Evolutionary conservation across 768 basidiomycete genomes (phyloP).

Genomic region (Lactarius trivialis): DNA sequence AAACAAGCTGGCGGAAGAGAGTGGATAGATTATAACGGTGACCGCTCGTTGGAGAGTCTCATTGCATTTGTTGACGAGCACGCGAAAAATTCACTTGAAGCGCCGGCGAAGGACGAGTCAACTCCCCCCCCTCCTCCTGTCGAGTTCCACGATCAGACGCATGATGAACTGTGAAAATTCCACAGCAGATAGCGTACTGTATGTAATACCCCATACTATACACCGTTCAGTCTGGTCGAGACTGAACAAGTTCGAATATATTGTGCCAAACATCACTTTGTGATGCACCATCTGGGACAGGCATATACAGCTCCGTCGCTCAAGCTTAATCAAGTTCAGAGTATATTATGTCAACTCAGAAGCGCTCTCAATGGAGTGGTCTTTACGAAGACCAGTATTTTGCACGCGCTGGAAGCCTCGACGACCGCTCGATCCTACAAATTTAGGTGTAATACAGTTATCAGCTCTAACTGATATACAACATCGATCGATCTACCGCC

Average conservation of each 20-base stretch:
- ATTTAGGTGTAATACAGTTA: neutral
- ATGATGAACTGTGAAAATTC: conserved; percentile 22
- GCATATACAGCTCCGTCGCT: neutral
- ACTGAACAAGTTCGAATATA: neutral
- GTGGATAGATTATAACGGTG: conserved; percentile 93
- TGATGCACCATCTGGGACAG: neutral
- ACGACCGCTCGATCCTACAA: neutral
- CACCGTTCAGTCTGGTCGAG: neutral
- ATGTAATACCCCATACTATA: conserved; percentile 2
- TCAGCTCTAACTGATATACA: conserved; percentile 14
- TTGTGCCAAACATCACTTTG: neutral
- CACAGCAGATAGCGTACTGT: neutral
- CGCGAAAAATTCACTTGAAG: conserved; percentile 64
- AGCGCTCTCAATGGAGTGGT: neutral
- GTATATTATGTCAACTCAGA: neutral
- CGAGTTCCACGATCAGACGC: conserved; percentile 21
- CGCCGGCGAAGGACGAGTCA: conserved; percentile 26
- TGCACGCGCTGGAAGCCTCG: neutral
- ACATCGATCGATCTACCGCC: conserved; percentile 14
- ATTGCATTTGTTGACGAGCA: conserved; percentile 77
- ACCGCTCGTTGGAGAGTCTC: conserved; percentile 79
- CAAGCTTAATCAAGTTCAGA: neutral
- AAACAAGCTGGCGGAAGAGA: conserved; percentile 81
- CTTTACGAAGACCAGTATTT: neutral
- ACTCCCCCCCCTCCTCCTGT: conserved; percentile 27